Base-by-base conservation (phyloP, 345 rosid genomes). In the Mangifera indica region DNA sequence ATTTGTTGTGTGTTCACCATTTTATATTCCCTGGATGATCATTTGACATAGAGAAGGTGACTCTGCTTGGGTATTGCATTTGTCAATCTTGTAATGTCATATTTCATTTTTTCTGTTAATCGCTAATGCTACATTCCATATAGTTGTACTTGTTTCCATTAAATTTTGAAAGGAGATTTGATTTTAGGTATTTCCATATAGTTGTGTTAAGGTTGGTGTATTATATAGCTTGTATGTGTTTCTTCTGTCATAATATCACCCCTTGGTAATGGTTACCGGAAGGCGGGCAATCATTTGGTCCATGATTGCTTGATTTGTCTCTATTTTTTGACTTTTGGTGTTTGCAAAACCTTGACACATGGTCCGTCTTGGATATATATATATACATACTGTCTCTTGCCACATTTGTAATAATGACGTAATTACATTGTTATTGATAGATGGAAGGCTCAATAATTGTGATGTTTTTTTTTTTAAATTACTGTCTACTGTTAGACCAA, bases 391-490 rank as follows among this genome's bases (percentile, higher is more conserved):
- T 4, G 1, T 18, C 53, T 60, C 5, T 53, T 63, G n/a, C 22
- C 62, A 44, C 12, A 22, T 52, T 37, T 72, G 3, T 61, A 45
- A 51, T 37, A 32, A 56, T 14, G 24, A 21, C 24, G 0, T 46
- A 17, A 24, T 67, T 44, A 0, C 20, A 14, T 56, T 69, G 17
- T 32, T 29, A 24, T 15, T 65, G 48, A 40, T 59, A 12, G 44
- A 59, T 58, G 61, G 20, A 52, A 69, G 22, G 52, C 57, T 63
- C n/a, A n/a, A 63, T 53, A 63, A 18, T 37, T 62, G 24, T 34
- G 10, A 22, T 21, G 25, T 10, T 18, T 21, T 57, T 17, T 37
- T 34, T 20, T 66, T 3, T 25, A 21, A 64, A 3, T 25, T 8
- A 46, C 55, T 29, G 13, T 52, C 11, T 1, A 7, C 55, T n/a